Percentiles rank a stretch among this genome's conserved stretches.
These are phyloP conservation scores for Bruguiera sexangula DNA, from an alignment of 345 rosid genomes.

Conservation along the genomic window DNA sequence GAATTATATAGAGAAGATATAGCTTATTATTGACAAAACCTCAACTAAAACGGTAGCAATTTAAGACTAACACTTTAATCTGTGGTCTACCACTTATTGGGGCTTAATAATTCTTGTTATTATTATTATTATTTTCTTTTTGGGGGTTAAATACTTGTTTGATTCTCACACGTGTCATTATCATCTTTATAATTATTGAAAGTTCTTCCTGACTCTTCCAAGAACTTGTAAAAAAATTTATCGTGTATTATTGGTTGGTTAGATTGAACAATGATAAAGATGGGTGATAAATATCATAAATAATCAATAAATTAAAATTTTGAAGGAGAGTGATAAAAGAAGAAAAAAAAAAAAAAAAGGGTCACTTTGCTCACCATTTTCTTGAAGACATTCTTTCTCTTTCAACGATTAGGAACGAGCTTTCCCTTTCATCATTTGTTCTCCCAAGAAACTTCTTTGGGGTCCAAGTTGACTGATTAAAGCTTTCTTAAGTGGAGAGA, in stretches of 20 bases:
- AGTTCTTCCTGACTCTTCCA: conserved; percentile 12
- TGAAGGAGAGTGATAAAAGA: not conserved
- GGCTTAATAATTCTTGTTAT: not conserved
- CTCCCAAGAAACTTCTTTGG: not conserved
- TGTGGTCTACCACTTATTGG: not conserved
- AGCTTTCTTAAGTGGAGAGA: not conserved
- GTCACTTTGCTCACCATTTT: not conserved
- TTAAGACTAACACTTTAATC: not conserved
- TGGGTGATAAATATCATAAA: not conserved
- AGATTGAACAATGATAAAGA: not conserved
- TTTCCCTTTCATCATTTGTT: not conserved
- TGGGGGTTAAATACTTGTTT: not conserved
- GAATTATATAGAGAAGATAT: no score
- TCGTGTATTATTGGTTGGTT: not conserved
- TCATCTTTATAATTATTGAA: conserved; percentile 1
- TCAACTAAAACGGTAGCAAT: no score
- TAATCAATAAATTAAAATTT: not conserved
- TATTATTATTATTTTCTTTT: no score
- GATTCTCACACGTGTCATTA: not conserved
- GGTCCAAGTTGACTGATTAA: not conserved
- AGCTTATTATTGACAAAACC: no score
- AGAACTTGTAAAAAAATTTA: not conserved
- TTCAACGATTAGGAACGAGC: not conserved
- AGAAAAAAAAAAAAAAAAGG: not conserved
- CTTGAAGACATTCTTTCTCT: not conserved